A percentile compares a stretch with the other conserved stretches of the same genome.
Conservation (phyloP, 2,329 filamentous ascomycete genomes). For the Epicoccum nigrum region DNA sequence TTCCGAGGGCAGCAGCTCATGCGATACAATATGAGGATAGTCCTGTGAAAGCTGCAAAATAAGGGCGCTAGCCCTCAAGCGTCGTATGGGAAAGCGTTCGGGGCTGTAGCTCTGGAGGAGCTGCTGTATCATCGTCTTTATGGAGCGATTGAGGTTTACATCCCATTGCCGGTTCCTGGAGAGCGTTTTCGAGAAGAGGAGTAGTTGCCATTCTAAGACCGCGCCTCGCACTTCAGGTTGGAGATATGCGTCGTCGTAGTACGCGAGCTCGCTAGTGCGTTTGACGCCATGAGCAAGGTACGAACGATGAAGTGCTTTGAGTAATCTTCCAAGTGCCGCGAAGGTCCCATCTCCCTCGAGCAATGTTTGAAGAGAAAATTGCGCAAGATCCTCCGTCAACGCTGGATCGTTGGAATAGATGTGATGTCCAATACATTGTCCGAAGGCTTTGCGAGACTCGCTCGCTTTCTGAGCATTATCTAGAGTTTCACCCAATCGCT, state of each 20-base stretch:
- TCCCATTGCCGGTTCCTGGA: constrained; percentile 41
- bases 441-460: constrained; percentile 64
- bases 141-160: constrained; percentile 31
- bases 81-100: constrained; percentile 40
- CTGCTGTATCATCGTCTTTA: constrained; percentile 26
- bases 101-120: constrained; percentile 39
- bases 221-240: constrained; percentile 39
- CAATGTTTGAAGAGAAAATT: constrained; percentile 57
- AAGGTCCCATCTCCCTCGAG: constrained; percentile 62
- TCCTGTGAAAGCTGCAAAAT: constrained; percentile 56
- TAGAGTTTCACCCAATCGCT: constrained; percentile 68
- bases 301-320: constrained; percentile 66
- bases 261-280: constrained; percentile 57
- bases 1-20: constrained; percentile 13
- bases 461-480: constrained; percentile 59
- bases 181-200: constrained; percentile 35
- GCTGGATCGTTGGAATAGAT: constrained; percentile 62
- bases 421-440: constrained; percentile 66
- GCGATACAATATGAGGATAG: constrained; percentile 63
- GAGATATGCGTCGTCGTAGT: constrained; percentile 45
- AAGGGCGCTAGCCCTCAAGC: constrained; percentile 31
- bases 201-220: constrained; percentile 53
- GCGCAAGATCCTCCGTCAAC: constrained; percentile 59
- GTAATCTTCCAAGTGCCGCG: constrained; percentile 62
- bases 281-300: constrained; percentile 49